phyloP scores from a whole-genome alignment of 345 rosid genomes.

The Euphorbia lathyris region DNA sequence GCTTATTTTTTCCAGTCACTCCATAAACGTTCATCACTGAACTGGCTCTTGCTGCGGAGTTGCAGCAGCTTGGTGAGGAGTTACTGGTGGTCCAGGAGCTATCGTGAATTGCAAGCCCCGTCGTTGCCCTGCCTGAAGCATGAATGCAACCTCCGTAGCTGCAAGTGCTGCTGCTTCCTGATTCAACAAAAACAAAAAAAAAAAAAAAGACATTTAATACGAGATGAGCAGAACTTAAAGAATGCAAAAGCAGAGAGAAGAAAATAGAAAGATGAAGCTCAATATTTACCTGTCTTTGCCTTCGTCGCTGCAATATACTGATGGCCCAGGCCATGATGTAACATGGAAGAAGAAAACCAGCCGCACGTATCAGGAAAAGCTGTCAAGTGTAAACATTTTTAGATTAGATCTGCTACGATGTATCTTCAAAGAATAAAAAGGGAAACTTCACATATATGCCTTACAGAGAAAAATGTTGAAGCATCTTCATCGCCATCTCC shows the following conservation, averaged over 20 bases:
- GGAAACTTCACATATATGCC: not conserved
- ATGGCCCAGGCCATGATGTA: slow-evolving; percentile 99
- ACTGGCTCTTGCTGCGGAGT: slow-evolving; percentile 47
- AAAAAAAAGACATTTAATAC: not conserved
- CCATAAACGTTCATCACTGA: slow-evolving; percentile 20
- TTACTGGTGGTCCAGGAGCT: slow-evolving; percentile 17
- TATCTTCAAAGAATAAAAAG: not conserved
- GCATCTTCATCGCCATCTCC: slow-evolving; percentile 32
- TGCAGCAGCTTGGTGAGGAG: slow-evolving; percentile 21
- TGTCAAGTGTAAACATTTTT: slow-evolving; percentile 22
- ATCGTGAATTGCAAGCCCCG: slow-evolving; percentile 21
- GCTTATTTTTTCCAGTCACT: not conserved
- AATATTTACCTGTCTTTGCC: slow-evolving; percentile 79
- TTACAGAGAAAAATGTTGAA: slow-evolving; percentile 32
- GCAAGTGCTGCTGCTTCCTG: slow-evolving; percentile 32
- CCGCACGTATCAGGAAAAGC: slow-evolving; percentile 77
- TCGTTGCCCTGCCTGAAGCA: slow-evolving; percentile 24
- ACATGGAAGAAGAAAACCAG: slow-evolving; percentile 87
- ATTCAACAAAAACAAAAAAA: not conserved
- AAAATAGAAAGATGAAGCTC: not conserved
- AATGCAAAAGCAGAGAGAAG: not conserved
- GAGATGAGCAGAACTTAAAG: no score
- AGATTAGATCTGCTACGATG: not conserved
- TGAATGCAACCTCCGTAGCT: slow-evolving; percentile 26
- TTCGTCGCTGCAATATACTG: slow-evolving; percentile 82